phyloP scores from a whole-genome alignment of 179 eudicot genomes.

The Drosera spatulata region DNA sequence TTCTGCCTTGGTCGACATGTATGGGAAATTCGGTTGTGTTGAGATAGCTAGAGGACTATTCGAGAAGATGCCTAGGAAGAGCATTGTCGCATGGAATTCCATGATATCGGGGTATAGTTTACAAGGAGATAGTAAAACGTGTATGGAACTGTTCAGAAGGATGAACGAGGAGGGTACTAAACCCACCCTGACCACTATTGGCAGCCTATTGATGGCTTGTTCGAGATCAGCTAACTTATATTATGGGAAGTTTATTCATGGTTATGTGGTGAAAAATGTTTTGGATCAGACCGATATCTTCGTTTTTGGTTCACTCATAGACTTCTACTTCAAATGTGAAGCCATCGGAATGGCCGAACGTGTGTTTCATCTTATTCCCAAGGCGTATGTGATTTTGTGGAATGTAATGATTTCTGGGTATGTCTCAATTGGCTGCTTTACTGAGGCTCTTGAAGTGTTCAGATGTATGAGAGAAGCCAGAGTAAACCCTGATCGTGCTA shows the following conservation, averaged over 20 bases:
- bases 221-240: conserved; percentile 7
- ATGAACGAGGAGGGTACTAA: conserved; percentile 38
- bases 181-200: conserved; percentile 9
- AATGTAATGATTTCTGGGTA: conserved; percentile 14
- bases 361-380: conserved; percentile 6
- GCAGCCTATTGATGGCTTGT: conserved; percentile 14
- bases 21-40: conserved; percentile 44
- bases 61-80: conserved; percentile 33
- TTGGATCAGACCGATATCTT: conserved; percentile 3
- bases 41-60: conserved; percentile 40
- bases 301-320: conserved; percentile 3
- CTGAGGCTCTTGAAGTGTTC: conserved; percentile 37
- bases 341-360: conserved; percentile 4
- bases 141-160: conserved; percentile 10
- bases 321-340: conserved; percentile 13
- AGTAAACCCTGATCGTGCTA: conserved; percentile 40
- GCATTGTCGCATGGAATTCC: conserved; percentile 76
- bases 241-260: conserved; percentile 8
- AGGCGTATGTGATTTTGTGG: conserved; percentile 1
- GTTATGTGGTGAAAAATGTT: conserved; percentile 7
- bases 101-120: conserved; percentile 61
- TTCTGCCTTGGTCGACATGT: conserved; percentile 64
- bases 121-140: conserved; percentile 13
- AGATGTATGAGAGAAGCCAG: conserved; percentile 46
- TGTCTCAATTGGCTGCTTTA: neutral